These are phyloP conservation scores for Sporopachydermia quercuum DNA, from an alignment of 805 yeast genomes.

Conservation along the genomic window DNA sequence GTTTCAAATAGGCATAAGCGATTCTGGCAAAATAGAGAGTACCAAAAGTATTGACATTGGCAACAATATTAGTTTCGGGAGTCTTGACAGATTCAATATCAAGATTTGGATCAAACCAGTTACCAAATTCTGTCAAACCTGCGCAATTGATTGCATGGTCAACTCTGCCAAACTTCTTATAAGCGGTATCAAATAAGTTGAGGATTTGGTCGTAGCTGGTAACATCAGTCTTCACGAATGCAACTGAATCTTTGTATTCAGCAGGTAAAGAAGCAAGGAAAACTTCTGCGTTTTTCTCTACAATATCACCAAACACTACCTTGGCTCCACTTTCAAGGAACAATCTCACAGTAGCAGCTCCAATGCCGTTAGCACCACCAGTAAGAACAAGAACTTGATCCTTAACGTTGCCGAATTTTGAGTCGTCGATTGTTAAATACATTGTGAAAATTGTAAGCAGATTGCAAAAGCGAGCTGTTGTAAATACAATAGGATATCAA, in stretches of 20 bases:
- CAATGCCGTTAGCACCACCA: constrained; percentile 8
- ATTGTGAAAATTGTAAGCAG: no score
- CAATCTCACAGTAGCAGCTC: constrained; percentile 5
- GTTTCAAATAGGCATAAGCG: constrained; percentile 5
- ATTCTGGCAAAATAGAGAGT: constrained; percentile 6
- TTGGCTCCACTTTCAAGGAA: constrained; percentile 6
- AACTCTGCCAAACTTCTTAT: constrained; percentile 4
- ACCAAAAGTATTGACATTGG: constrained; percentile 6
- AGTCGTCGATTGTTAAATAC: background rate
- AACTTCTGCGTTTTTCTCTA: constrained; percentile 2
- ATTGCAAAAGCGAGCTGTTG: no score
- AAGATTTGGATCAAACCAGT: constrained; percentile 6
- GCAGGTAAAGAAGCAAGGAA: constrained; percentile 2
- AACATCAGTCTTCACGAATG: constrained; percentile 5
- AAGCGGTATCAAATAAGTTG: constrained; percentile 5
- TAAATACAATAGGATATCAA: no score
- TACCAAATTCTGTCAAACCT: constrained; percentile 7
- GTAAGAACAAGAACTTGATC: background rate
- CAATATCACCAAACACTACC: constrained; percentile 6
- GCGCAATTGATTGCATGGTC: constrained; percentile 6
- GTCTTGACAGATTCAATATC: constrained; percentile 3
- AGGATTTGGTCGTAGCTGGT: constrained; percentile 4
- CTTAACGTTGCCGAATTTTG: background rate
- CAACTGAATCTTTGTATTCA: background rate
- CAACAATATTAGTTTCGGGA: constrained; percentile 6